Percentiles rank a stretch among this genome's conserved stretches.
Evolutionary conservation across 202 grass and related monocot genomes (phyloP).

Genomic region (Sporobolus alterniflorus): DNA sequence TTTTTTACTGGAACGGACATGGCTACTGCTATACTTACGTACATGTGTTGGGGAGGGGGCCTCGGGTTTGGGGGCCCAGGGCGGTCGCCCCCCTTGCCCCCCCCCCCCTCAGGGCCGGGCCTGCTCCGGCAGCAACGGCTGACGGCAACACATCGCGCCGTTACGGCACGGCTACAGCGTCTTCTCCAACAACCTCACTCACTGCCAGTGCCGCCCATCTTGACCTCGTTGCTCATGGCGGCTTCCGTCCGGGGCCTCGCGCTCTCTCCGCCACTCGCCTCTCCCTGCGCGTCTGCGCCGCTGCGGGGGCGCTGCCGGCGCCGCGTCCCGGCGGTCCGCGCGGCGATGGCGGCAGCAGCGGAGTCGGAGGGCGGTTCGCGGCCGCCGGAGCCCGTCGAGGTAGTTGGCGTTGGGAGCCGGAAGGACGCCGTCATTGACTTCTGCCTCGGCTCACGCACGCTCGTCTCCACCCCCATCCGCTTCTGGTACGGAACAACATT

Average conservation of each 20-base stretch:
- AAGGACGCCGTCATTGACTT: slow-evolving; percentile 94
- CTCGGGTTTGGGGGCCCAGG: too few relatives aligned
- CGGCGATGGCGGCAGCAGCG: neutral
- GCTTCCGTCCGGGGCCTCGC: slow-evolving; percentile 26
- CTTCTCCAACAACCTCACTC: neutral
- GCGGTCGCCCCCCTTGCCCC: too few relatives aligned
- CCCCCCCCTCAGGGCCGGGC: too few relatives aligned
- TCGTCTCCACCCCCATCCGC: slow-evolving; percentile 66
- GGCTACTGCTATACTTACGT: too few relatives aligned
- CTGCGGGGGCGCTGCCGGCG: slow-evolving; percentile 17
- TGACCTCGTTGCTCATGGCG: slow-evolving; percentile 40
- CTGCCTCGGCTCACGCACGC: slow-evolving; percentile 69
- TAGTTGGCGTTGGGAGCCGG: slow-evolving; percentile 85
- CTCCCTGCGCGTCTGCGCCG: neutral
- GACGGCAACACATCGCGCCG: neutral
- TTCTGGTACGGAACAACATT: slow-evolving; percentile 67
- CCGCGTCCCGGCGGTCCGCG: neutral
- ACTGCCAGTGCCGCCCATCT: neutral
- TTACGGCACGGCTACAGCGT: neutral
- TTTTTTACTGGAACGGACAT: too few relatives aligned
- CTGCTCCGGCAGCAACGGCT: neutral
- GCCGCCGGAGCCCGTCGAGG: slow-evolving; percentile 70
- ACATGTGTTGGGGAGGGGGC: too few relatives aligned
- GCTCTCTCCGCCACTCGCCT: slow-evolving; percentile 35
- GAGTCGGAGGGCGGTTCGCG: neutral